A percentile compares a stretch with the other conserved stretches of the same genome.
Evolutionary conservation across 108 stramenopile species (phyloP).

Genomic region (Bacterosira constricta): DNA sequence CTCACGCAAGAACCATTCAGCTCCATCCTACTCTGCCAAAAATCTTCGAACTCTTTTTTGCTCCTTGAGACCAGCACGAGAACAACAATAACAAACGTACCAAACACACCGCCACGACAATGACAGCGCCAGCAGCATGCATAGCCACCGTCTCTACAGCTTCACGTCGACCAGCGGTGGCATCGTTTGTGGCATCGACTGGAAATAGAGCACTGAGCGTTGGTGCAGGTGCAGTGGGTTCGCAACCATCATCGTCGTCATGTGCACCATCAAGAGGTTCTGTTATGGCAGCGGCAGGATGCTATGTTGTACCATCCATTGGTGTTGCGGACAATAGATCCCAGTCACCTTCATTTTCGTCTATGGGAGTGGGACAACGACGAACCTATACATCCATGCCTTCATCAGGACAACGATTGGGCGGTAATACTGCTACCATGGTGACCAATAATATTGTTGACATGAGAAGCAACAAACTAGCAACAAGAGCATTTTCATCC

Average conservation of each 20-base stretch:
- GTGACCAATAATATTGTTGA: not conserved
- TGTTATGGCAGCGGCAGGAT: no score
- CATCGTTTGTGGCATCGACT: not conserved
- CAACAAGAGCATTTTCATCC: conserved; percentile 53
- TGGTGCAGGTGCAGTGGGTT: not conserved
- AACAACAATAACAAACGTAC: no score
- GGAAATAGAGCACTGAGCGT: not conserved
- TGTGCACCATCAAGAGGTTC: no score
- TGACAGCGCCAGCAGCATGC: conserved; percentile 12
- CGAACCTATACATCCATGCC: not conserved
- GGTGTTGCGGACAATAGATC: not conserved
- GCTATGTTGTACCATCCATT: no score
- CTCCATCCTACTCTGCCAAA: no score
- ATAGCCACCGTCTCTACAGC: not conserved
- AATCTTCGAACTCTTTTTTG: no score
- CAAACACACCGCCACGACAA: not conserved
- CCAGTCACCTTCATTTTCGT: not conserved
- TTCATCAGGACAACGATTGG: not conserved
- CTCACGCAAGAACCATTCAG: no score
- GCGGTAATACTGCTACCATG: not conserved
- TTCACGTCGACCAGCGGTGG: not conserved
- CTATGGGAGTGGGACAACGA: not conserved
- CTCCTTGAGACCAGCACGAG: no score
- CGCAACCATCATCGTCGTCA: not conserved
- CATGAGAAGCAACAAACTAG: not conserved